Evolutionary conservation across 139 green algal genomes (phyloP).

Genomic region (Astrephomene gubernaculifera): DNA sequence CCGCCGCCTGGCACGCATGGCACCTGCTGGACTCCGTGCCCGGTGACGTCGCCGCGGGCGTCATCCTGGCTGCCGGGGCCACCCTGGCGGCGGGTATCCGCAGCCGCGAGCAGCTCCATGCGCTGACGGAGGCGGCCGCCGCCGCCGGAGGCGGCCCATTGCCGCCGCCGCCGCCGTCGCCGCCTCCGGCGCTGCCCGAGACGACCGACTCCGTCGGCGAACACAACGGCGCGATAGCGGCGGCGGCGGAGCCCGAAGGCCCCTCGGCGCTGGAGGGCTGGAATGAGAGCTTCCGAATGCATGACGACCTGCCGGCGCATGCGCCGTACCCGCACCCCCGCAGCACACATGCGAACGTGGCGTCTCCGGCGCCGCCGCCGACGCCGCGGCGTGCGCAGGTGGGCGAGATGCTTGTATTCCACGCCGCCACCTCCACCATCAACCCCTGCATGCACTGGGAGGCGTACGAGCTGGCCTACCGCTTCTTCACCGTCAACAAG

Average conservation of each 20-base stretch:
- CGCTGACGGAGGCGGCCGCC: neutral
- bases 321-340: neutral
- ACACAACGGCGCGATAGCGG: neutral
- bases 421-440: slow-evolving; percentile 28
- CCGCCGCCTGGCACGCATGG: slow-evolving; percentile 44
- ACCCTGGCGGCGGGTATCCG: slow-evolving; percentile 28
- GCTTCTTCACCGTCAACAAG: slow-evolving; percentile 33
- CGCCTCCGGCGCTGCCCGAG: neutral
- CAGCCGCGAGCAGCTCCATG: slow-evolving; percentile 3
- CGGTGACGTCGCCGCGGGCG: slow-evolving; percentile 62
- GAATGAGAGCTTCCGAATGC: slow-evolving; percentile 4
- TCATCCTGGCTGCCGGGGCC: slow-evolving; percentile 61
- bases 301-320: neutral
- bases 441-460: slow-evolving; percentile 43
- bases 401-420: slow-evolving; percentile 32
- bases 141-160: neutral
- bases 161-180: neutral
- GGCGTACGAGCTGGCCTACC: slow-evolving; percentile 30
- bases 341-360: neutral
- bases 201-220: neutral
- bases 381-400: neutral
- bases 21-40: slow-evolving; percentile 67
- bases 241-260: neutral
- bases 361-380: slow-evolving; percentile 47
- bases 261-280: neutral